Evolutionary conservation across 805 yeast species (phyloP).

Genomic region (Yamadazyma scolyti): DNA sequence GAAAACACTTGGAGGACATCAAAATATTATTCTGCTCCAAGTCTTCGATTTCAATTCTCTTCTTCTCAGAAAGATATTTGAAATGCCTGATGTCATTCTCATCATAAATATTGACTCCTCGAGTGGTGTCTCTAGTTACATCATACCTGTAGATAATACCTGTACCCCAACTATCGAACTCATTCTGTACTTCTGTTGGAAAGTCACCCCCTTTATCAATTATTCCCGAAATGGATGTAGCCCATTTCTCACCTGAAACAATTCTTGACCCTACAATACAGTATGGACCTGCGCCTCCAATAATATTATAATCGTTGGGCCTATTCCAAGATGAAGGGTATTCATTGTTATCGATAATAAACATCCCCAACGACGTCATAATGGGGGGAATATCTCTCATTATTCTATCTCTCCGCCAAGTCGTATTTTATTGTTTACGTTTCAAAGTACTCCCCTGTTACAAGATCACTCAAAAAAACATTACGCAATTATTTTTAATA

Average conservation of each 20-base stretch:
- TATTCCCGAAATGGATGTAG: conserved; percentile 55
- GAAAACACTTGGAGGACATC: conserved; percentile 45
- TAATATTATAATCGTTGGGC: conserved; percentile 42
- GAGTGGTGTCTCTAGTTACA: conserved; percentile 56
- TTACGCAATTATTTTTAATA: too few species aligned
- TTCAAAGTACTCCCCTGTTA: too few species aligned
- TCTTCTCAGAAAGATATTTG: conserved; percentile 58
- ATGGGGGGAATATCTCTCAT: too few species aligned
- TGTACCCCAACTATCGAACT: conserved; percentile 58
- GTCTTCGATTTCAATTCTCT: conserved; percentile 56
- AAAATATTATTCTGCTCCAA: conserved; percentile 36
- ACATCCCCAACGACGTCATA: conserved; percentile 57
- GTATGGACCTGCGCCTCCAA: conserved; percentile 91
- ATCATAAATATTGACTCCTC: conserved; percentile 78
- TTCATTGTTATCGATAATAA: conserved; percentile 83
- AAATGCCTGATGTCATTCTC: conserved; percentile 55
- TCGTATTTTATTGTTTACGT: too few species aligned
- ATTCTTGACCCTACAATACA: conserved; percentile 73
- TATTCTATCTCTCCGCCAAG: too few species aligned
- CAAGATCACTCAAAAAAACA: too few species aligned
- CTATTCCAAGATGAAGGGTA: conserved; percentile 39
- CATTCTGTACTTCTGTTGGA: conserved; percentile 44
- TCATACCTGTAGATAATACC: conserved; percentile 56
- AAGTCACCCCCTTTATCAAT: conserved; percentile 81
- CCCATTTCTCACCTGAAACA: conserved; percentile 33